phyloP scores from a whole-genome alignment of 2,329 filamentous ascomycete genomes.

The Colletotrichum spaethianum region DNA sequence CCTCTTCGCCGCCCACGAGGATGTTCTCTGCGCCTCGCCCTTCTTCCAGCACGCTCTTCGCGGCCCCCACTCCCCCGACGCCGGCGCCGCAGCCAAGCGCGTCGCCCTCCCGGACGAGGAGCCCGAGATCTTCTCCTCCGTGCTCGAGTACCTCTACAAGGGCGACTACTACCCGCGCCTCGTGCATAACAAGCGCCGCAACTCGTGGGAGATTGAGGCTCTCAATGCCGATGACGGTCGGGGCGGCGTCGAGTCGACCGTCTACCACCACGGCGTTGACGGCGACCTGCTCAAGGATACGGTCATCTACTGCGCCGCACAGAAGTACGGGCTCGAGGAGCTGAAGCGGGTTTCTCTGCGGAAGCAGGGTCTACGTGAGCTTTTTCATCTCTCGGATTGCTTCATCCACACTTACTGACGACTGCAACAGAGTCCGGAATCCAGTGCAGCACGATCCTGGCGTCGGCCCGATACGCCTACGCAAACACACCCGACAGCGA shows the following conservation, averaged over 20 bases:
- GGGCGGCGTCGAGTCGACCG: conserved; percentile 71
- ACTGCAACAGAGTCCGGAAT: conserved; percentile 76
- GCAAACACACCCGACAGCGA: conserved; percentile 90
- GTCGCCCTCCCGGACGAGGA: conserved; percentile 88
- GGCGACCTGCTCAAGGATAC: conserved; percentile 87
- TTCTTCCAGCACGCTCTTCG: conserved; percentile 80
- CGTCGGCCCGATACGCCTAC: conserved; percentile 92
- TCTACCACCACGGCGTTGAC: conserved; percentile 76
- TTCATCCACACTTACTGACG: conserved; percentile 19
- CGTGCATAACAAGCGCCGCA: conserved; percentile 83
- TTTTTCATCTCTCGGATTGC: not conserved
- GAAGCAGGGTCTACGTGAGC: conserved; percentile 87
- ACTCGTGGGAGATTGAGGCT: conserved; percentile 87
- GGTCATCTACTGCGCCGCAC: conserved; percentile 89
- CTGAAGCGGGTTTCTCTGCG: conserved; percentile 87
- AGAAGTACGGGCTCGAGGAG: conserved; percentile 86
- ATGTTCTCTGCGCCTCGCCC: conserved; percentile 82
- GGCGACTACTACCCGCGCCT: conserved; percentile 92
- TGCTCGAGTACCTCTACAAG: conserved; percentile 94
- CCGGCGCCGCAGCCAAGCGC: conserved; percentile 68
- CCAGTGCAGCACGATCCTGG: conserved; percentile 86
- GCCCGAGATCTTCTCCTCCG: conserved; percentile 90
- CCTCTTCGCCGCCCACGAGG: conserved; percentile 92
- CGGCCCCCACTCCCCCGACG: conserved; percentile 74
- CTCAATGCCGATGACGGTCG: conserved; percentile 61